phyloP scores from a whole-genome alignment of 1,284 basidiomycete species.

The Ganoderma resinaceum region DNA sequence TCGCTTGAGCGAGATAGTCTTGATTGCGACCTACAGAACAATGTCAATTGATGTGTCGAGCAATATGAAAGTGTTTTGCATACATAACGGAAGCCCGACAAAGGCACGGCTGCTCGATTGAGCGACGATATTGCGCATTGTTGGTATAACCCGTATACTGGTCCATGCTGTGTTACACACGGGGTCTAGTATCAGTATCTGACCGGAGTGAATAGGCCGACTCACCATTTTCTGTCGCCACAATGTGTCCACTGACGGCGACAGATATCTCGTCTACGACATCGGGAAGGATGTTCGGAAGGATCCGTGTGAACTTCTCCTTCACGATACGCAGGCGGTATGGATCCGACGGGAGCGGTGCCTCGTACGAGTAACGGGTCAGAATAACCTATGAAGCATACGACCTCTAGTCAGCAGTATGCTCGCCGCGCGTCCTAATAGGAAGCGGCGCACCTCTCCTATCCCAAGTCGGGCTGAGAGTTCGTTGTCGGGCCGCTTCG shows the following conservation, averaged over 20 bases:
- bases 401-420: not conserved
- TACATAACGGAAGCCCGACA: conserved; percentile 47
- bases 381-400: not conserved
- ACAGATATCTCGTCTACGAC: not conserved
- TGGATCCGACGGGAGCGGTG: not conserved
- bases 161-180: no score
- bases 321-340: not conserved
- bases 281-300: not conserved
- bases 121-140: conserved; percentile 17
- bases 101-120: conserved; percentile 50
- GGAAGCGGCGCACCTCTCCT: not conserved
- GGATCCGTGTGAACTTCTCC: not conserved
- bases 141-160: not conserved
- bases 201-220: not conserved
- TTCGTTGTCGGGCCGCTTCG: not conserved
- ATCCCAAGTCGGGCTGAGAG: not conserved
- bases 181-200: not conserved
- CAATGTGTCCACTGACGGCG: not conserved
- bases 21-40: conserved; percentile 15
- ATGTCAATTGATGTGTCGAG: conserved; percentile 32
- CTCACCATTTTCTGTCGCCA: conserved; percentile 9
- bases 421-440: not conserved
- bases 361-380: not conserved
- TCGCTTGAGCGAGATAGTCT: conserved; percentile 21
- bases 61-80: conserved; percentile 38